These are phyloP conservation scores for Penicillium maclennaniae DNA, from an alignment of 495 filamentous ascomycete genomes.

Conservation along the genomic window DNA sequence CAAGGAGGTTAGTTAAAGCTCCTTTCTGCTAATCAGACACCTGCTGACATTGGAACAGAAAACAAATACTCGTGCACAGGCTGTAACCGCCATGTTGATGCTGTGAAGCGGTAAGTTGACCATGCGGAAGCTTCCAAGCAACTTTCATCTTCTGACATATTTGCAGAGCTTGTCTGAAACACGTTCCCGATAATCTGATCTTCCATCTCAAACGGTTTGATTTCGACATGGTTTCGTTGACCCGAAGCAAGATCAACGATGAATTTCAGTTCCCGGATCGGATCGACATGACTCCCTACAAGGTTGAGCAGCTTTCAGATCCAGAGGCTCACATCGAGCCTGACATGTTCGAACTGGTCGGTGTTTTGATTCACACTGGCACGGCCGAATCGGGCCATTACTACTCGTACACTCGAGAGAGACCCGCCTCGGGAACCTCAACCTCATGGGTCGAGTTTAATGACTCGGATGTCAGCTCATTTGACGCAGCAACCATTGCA, in stretches of 20 bases:
- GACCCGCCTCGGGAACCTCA: constrained; percentile 51
- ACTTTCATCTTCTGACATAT: background rate
- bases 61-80: constrained; percentile 97
- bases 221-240: constrained; percentile 80
- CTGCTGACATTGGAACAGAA: constrained; percentile 47
- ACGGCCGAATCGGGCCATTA: constrained; percentile 96
- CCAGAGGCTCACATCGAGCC: constrained; percentile 44
- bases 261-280: constrained; percentile 78
- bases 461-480: constrained; percentile 72
- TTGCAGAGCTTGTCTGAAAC: constrained; percentile 72
- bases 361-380: constrained; percentile 86
- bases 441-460: constrained; percentile 88
- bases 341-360: constrained; percentile 89
- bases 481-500: constrained; percentile 70
- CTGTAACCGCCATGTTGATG: constrained; percentile 87
- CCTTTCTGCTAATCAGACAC: background rate
- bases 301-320: constrained; percentile 76
- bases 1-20: constrained; percentile 64
- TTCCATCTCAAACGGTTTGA: constrained; percentile 97
- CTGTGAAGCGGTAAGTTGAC: constrained; percentile 70
- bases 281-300: constrained; percentile 91
- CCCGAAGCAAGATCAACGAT: constrained; percentile 93
- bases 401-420: constrained; percentile 88
- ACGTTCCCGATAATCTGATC: constrained; percentile 90
- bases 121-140: background rate